A percentile compares a stretch with the other conserved stretches of the same genome.
phyloP scores from a whole-genome alignment of 139 green algal species.

The Diplosphaera chodatii region DNA sequence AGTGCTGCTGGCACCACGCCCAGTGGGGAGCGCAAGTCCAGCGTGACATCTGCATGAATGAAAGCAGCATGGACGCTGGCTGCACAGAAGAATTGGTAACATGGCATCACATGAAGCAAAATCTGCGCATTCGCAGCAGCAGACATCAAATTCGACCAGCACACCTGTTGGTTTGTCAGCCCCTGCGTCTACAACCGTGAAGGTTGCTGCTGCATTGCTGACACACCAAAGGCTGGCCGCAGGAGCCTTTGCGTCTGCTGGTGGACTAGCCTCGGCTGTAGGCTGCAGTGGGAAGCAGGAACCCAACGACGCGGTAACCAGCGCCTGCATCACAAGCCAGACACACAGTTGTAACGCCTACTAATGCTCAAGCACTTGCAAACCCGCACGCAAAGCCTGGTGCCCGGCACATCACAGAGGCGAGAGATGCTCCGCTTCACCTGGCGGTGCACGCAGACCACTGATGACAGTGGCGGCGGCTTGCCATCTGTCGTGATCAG shows the following conservation, averaged over 20 bases:
- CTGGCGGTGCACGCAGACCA: conserved; percentile 36
- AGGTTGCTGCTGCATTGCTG: conserved; percentile 56
- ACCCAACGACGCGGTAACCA: conserved; percentile 45
- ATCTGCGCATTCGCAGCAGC: no score
- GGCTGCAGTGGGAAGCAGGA: conserved; percentile 46
- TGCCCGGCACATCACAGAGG: not conserved
- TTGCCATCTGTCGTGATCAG: conserved; percentile 31
- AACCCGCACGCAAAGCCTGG: no score
- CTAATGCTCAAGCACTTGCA: no score
- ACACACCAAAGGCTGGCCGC: conserved; percentile 56
- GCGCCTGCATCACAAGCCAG: no score
- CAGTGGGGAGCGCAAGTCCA: conserved; percentile 59
- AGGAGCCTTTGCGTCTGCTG: conserved; percentile 1
- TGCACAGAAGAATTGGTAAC: no score
- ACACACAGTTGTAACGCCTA: no score
- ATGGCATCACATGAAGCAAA: no score
- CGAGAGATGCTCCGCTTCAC: no score
- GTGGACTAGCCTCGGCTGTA: not conserved
- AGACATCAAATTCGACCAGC: no score
- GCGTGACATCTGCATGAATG: not conserved
- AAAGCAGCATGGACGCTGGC: no score
- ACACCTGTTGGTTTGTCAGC: conserved; percentile 2
- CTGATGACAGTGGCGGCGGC: conserved; percentile 24
- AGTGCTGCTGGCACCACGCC: conserved; percentile 61
- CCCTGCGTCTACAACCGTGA: conserved; percentile 29